Evolutionary conservation across 257 asterid species (phyloP), one percentile per base, ranked within the genome.

Genomic region (Primulina eburnea): DNA sequence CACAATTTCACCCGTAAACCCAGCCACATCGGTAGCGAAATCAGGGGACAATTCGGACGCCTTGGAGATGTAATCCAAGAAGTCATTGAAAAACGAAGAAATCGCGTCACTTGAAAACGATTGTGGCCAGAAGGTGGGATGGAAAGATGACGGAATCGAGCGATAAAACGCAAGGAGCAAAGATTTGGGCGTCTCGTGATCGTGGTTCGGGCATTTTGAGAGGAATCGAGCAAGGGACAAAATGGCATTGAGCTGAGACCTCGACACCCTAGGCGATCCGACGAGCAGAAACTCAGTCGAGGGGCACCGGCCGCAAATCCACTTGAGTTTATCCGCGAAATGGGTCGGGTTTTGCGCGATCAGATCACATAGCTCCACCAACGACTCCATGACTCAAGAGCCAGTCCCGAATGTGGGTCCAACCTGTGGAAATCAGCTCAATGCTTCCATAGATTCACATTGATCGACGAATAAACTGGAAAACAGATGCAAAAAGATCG

Each of bases 241-340:
- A 62, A 87, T 74, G 40, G 90, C 96, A 79, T 91, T 86, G 72
- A 94, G 93, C 81, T 91, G 99, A 43, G 95, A 84, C 87, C 93
- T 82, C 38, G 97, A 82, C 71, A 94, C 86, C 77, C 85, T 81
- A 21, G 96, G 89, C 81, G 97, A 88, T 89, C 93, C 95, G 50
- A 68, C 63, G 11, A 91, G 78, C 43, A 91, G 76, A 26, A 76
- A 70, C 82, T 93, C 95, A 50, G 88, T 78, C 77, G 92, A 80
- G 73, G 97, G 99, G 64, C 99, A 94, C 50, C 99, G 89, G 79
- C 86, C 82, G 83, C 97, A 94, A 73, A 94, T 86, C 97, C 97
- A 89, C 24, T 80, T 81, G 62, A 94, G 79, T 74, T 94, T 91
- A 6, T 86, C 89, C 1, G 77, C 64, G 74, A 88, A 94, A 71